These are phyloP conservation scores for Fusarium sp. DNA, from an alignment of 2,329 filamentous ascomycete species.

Conservation along the genomic window DNA sequence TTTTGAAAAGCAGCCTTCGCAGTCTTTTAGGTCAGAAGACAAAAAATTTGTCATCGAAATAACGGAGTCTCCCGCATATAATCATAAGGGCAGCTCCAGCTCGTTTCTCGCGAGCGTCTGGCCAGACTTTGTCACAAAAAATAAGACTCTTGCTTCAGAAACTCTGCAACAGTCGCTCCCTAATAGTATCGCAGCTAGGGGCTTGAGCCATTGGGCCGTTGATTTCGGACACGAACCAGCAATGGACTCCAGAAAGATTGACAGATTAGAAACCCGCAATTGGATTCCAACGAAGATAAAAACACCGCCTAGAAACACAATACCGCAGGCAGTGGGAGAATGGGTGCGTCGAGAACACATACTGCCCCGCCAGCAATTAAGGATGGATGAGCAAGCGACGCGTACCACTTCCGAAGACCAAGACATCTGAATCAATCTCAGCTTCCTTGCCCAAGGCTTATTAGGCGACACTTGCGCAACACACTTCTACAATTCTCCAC, in stretches of 20 bases:
- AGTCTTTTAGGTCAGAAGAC: constrained; percentile 8
- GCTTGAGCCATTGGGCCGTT: constrained; percentile 55
- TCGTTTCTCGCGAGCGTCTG: constrained; percentile 53
- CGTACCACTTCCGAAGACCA: constrained; percentile 11
- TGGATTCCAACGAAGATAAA: constrained; percentile 30
- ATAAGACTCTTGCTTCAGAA: constrained; percentile 48
- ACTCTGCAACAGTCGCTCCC: constrained; percentile 53
- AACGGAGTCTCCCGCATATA: constrained; percentile 49
- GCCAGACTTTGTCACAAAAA: constrained; percentile 47
- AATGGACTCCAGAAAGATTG: constrained; percentile 2
- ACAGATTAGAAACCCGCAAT: constrained; percentile 19
- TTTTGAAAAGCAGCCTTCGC: not conserved
- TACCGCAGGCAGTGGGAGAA: not conserved
- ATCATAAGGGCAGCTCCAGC: constrained; percentile 49
- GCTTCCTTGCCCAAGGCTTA: constrained; percentile 18
- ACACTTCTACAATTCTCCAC: constrained; percentile 21
- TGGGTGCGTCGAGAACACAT: not conserved
- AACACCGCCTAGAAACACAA: not conserved
- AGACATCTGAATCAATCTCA: constrained; percentile 7
- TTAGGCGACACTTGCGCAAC: constrained; percentile 34
- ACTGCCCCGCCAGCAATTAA: not conserved
- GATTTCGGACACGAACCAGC: constrained; percentile 34
- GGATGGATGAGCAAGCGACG: not conserved
- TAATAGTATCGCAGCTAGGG: constrained; percentile 46
- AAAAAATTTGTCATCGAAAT: constrained; percentile 55